phyloP scores from a whole-genome alignment of 208 protist genomes.

The Lotmaria passim region DNA sequence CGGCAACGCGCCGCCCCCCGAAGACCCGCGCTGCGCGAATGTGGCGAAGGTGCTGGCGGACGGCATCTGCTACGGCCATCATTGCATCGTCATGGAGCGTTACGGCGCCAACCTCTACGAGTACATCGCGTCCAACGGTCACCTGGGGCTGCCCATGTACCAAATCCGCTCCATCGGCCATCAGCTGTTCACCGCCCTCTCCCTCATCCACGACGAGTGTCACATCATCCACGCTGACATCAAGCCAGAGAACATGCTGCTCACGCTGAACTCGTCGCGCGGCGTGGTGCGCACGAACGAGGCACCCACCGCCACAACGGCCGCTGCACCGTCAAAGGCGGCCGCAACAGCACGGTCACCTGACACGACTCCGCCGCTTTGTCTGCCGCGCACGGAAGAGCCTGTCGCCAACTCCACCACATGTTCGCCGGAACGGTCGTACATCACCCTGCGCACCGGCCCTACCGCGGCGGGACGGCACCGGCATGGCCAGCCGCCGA shows the following conservation, averaged over 20 bases:
- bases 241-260: slow-evolving; percentile 95
- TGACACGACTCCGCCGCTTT: slow-evolving; percentile 9
- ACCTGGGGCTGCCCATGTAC: slow-evolving; percentile 82
- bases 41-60: slow-evolving; percentile 78
- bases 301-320: background rate
- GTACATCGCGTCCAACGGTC: slow-evolving; percentile 77
- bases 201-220: slow-evolving; percentile 85
- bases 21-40: slow-evolving; percentile 63
- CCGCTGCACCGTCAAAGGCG: background rate
- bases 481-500: slow-evolving; percentile 11
- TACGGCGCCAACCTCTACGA: slow-evolving; percentile 94
- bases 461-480: slow-evolving; percentile 18
- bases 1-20: slow-evolving; percentile 41
- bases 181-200: slow-evolving; percentile 94
- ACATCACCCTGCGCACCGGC: slow-evolving; percentile 23
- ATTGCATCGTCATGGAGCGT: slow-evolving; percentile 92
- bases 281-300: slow-evolving; percentile 26
- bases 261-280: slow-evolving; percentile 67
- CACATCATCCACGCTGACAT: slow-evolving; percentile 97
- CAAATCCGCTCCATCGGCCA: slow-evolving; percentile 84
- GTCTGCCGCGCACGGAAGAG: slow-evolving; percentile 21
- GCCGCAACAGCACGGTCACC: background rate
- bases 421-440: slow-evolving; percentile 21
- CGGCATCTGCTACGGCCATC: slow-evolving; percentile 81
- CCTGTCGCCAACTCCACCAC: background rate